Base-by-base conservation (phyloP, 2,329 filamentous ascomycete species). In the Fusarium sp. region DNA sequence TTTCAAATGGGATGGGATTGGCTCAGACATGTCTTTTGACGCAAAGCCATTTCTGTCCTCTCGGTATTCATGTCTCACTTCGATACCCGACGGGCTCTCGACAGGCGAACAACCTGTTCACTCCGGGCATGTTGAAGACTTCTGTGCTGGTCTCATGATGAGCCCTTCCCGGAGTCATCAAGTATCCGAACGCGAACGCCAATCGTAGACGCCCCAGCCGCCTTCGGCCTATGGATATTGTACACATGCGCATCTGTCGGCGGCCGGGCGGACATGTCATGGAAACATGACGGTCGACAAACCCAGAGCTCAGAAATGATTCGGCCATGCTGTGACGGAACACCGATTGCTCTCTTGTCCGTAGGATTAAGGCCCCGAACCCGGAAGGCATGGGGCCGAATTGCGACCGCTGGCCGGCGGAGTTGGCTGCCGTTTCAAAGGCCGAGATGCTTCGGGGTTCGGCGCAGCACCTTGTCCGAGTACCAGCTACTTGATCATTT, bases 381-480 rank as follows among this genome's bases (percentile, higher is more conserved):
- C 12, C 20, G 48, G 23, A 20, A 3, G 21, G 8, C 8, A n/a
- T 23, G n/a, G 8, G 35, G 5, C 35, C n/a, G 48, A n/a, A 21
- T 29, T 12, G 21, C 6, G 16, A 3, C 20, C 18, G 24, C 28
- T 52, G 24, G 26, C 20, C 35, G 26, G 12, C 35, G 48, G 48
- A 52, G 24, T 29, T n/a, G 24, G 24, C 16, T 28, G 16, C 24
- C 7, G 16, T 15, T 20, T 15, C 16, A 42, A 13, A 43, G 35
- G 8, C 48, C 48, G 37, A 52, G 35, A 15, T 23, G 20, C 48
- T 43, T 52, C 48, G 48, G 48, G 16, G 48, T 24, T 52, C 48
- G 35, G 48, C n/a, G 20, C 16, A 3, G 48, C 33, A 15, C 8
- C 10, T 31, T 24, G 48, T 31, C 48, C 48, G 48, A 50, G n/a